Conservation (phyloP, 169 alveolate species). For the Plasmodium coatneyi region DNA sequence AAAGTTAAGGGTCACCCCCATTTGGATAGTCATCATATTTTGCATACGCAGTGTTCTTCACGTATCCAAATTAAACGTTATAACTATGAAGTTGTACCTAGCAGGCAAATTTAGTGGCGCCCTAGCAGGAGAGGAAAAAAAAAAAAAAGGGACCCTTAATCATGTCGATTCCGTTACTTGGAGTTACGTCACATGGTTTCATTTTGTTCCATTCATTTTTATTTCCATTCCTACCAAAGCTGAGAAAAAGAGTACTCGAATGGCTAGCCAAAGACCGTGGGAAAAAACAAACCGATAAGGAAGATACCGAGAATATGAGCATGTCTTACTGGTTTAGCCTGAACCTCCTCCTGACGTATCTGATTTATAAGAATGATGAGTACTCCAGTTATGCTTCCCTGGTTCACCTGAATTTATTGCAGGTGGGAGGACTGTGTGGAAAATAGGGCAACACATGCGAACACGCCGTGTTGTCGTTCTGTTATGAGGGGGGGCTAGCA, state of each 20-base stretch:
- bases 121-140: background rate
- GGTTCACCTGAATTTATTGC: conserved; percentile 44
- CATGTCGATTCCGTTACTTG: background rate
- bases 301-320: conserved; percentile 17
- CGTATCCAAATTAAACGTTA: background rate
- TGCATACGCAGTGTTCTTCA: background rate
- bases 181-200: background rate
- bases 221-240: conserved; percentile 21
- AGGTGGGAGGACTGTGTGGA: background rate
- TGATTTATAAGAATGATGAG: conserved; percentile 68
- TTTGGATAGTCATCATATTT: background rate
- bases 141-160: background rate
- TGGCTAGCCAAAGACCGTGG: conserved; percentile 54
- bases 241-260: conserved; percentile 41
- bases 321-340: conserved; percentile 65
- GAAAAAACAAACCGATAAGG: background rate
- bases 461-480: background rate
- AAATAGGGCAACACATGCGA: background rate
- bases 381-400: conserved; percentile 56
- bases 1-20: background rate
- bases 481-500: background rate
- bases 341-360: conserved; percentile 53
- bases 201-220: background rate
- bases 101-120: too few species aligned
- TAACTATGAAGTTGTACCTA: background rate